Conservation (phyloP, 176 grass and related monocot species). For the Hordeum vulgare region DNA sequence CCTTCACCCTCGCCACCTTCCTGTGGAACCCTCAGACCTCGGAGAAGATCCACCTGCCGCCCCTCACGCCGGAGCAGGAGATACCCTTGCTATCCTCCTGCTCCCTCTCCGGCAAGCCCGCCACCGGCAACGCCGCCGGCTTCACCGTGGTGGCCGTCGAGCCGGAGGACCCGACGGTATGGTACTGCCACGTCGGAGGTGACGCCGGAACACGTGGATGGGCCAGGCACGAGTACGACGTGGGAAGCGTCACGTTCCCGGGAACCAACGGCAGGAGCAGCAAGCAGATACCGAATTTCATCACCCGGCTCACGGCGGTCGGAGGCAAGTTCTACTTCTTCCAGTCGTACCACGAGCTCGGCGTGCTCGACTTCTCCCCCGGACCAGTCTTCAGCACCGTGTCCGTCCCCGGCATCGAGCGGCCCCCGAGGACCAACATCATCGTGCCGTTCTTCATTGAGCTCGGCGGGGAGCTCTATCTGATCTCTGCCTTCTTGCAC, state of each 20-base stretch:
- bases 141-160: background rate
- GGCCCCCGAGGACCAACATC: background rate
- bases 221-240: background rate
- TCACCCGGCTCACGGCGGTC: background rate
- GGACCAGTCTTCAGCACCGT: background rate
- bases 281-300: background rate
- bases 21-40: too few relatives aligned
- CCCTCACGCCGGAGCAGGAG: too few relatives aligned
- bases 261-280: background rate
- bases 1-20: too few relatives aligned
- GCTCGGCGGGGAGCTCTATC: background rate
- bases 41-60: too few relatives aligned
- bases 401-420: background rate
- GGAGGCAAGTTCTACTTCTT: background rate
- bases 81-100: too few relatives aligned
- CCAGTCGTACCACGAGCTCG: background rate
- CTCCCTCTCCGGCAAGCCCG: too few relatives aligned
- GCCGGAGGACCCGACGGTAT: background rate
- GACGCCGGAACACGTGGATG: background rate
- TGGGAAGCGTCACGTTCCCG: background rate
- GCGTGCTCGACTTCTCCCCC: background rate
- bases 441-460: background rate
- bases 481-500: background rate
- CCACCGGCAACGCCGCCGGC: background rate
- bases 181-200: background rate